Evolutionary conservation across 768 basidiomycete species (phyloP).

Genomic region (Hirschioporus abietinus): DNA sequence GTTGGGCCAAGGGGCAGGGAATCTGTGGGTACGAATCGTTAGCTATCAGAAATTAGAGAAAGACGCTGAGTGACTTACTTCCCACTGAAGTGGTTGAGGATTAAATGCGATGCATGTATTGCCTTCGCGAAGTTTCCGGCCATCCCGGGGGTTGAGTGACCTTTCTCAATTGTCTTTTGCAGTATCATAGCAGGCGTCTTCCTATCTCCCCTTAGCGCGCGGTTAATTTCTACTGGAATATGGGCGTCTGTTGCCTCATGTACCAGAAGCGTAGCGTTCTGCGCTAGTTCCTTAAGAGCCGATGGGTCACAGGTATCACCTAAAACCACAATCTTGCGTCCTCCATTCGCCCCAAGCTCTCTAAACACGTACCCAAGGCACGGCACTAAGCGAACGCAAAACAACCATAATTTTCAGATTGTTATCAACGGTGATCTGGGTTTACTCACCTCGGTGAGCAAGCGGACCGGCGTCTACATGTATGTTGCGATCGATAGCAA

Average conservation of each 20-base stretch:
- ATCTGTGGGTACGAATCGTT: conserved; percentile 29
- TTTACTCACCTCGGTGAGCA: conserved; percentile 60
- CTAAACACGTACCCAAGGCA: conserved; percentile 76
- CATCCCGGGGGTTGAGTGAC: conserved; percentile 76
- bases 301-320: conserved; percentile 74
- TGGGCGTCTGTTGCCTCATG: conserved; percentile 82
- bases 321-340: conserved; percentile 64
- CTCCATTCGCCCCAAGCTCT: conserved; percentile 25
- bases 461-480: conserved; percentile 74
- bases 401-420: not conserved
- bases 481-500: conserved; percentile 41
- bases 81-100: conserved; percentile 74
- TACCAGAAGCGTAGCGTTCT: conserved; percentile 55
- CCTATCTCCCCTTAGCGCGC: conserved; percentile 34
- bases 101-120: conserved; percentile 53
- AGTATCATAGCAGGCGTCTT: conserved; percentile 31
- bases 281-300: conserved; percentile 45
- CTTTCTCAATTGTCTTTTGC: conserved; percentile 50
- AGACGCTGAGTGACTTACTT: conserved; percentile 37
- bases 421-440: not conserved
- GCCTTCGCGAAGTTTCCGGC: conserved; percentile 69
- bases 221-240: conserved; percentile 53
- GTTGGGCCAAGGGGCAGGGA: conserved; percentile 40
- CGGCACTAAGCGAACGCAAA: conserved; percentile 41
- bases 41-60: not conserved